phyloP scores from a whole-genome alignment of 2,329 filamentous ascomycete genomes.

The Aureobasidium mangrovei region DNA sequence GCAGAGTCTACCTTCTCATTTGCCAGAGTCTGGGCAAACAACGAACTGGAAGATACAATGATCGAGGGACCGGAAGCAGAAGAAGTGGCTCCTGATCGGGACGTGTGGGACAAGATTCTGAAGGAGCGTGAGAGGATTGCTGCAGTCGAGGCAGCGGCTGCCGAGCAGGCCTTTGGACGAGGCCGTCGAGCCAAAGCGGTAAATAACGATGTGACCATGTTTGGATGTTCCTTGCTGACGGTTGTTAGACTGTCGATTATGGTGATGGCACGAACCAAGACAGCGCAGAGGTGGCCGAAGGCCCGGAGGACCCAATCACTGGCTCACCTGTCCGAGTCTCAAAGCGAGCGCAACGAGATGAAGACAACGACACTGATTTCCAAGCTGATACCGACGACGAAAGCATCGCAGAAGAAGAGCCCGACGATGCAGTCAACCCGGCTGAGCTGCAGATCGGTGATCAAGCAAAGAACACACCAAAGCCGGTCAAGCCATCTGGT shows the following conservation, averaged over 20 bases:
- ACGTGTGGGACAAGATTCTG: slow-evolving; percentile 85
- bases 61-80: slow-evolving; percentile 40
- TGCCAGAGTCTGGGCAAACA: slow-evolving; percentile 86
- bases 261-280: slow-evolving; percentile 31
- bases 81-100: slow-evolving; percentile 51
- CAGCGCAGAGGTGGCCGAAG: slow-evolving; percentile 18
- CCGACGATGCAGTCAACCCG: slow-evolving; percentile 18
- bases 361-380: slow-evolving; percentile 44
- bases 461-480: slow-evolving; percentile 9
- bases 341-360: slow-evolving; percentile 25
- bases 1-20: slow-evolving; percentile 79
- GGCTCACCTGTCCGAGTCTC: not conserved
- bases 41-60: slow-evolving; percentile 57
- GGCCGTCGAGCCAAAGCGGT: slow-evolving; percentile 58
- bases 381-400: slow-evolving; percentile 33
- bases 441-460: slow-evolving; percentile 12
- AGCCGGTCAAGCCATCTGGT: slow-evolving; percentile 11
- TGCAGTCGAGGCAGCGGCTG: slow-evolving; percentile 58
- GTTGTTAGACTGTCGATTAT: slow-evolving; percentile 39
- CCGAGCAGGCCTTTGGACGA: slow-evolving; percentile 70
- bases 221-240: slow-evolving; percentile 15
- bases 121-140: slow-evolving; percentile 73
- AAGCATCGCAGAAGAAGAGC: slow-evolving; percentile 23
- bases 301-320: slow-evolving; percentile 15
- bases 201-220: slow-evolving; percentile 4